Conservation (phyloP, 2,329 filamentous ascomycete genomes). For the Albophoma yamanashiensis region DNA sequence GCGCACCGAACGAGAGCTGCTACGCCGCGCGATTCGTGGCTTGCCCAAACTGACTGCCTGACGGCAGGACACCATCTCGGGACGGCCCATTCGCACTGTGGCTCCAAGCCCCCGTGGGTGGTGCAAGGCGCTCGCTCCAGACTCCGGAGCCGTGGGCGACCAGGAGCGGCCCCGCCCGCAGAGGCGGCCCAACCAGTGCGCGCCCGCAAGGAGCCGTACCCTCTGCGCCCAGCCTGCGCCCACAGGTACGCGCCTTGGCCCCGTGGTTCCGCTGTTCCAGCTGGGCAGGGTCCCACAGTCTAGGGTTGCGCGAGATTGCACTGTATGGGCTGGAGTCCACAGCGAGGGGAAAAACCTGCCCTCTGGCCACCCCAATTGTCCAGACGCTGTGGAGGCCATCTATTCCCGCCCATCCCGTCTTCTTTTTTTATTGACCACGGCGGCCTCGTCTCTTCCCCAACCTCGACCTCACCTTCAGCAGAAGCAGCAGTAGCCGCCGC, state of each 20-base stretch:
- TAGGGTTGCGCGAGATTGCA: not conserved
- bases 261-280: not conserved
- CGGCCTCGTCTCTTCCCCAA: slow-evolving; percentile 1
- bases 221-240: not conserved
- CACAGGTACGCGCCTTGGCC: not conserved
- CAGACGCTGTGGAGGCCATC: not conserved
- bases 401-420: slow-evolving; percentile 1
- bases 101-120: not conserved
- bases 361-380: not conserved
- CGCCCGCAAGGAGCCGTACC: not conserved
- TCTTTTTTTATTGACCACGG: slow-evolving; percentile 1
- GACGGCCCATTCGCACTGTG: not conserved
- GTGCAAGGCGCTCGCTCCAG: not conserved
- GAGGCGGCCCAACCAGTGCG: not conserved
- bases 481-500: not conserved
- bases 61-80: not conserved
- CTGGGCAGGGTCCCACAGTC: not conserved
- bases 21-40: not conserved
- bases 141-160: not conserved
- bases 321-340: not conserved
- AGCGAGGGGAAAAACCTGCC: slow-evolving; percentile 1
- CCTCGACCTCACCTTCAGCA: slow-evolving; percentile 3
- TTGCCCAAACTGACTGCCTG: not conserved
- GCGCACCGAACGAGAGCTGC: not conserved
- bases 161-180: not conserved